Conservation (phyloP, 306 rosid genomes). For the Dalbergia oliveri region DNA sequence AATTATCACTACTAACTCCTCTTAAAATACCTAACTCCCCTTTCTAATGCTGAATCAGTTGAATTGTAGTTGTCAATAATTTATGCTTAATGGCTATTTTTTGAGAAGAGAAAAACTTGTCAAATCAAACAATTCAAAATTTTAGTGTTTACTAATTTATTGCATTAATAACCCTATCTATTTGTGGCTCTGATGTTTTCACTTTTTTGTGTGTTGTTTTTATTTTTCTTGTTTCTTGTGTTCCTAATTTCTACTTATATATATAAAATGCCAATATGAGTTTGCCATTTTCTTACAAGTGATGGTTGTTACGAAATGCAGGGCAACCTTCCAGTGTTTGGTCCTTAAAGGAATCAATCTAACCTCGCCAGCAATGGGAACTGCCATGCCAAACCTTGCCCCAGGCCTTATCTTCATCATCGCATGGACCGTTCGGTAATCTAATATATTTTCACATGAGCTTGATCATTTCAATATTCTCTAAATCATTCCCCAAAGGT, state of each 20-base stretch:
- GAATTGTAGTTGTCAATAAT: background rate
- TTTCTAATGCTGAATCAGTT: background rate
- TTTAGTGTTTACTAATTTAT: background rate
- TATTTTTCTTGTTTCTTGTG: background rate
- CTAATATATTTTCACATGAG: background rate
- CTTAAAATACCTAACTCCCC: no score
- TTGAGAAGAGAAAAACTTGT: background rate
- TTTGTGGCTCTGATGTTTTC: background rate
- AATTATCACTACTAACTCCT: background rate
- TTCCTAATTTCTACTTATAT: background rate
- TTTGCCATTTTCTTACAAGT: background rate
- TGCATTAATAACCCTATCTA: background rate
- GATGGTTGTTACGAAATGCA: slow-evolving; percentile 41
- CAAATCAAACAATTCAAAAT: background rate
- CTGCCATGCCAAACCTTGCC: slow-evolving; percentile 96
- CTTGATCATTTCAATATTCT: background rate
- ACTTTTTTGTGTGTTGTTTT: background rate
- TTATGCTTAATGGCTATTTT: background rate
- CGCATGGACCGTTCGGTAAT: slow-evolving; percentile 83
- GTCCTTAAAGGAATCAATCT: slow-evolving; percentile 73
- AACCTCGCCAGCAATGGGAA: slow-evolving; percentile 91
- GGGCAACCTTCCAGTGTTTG: slow-evolving; percentile 79
- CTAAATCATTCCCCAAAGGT: background rate
- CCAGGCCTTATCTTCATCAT: slow-evolving; percentile 86
- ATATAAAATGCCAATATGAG: background rate